Conservation (phyloP, 2,329 filamentous ascomycete genomes). For the Penicillium decumbens region DNA sequence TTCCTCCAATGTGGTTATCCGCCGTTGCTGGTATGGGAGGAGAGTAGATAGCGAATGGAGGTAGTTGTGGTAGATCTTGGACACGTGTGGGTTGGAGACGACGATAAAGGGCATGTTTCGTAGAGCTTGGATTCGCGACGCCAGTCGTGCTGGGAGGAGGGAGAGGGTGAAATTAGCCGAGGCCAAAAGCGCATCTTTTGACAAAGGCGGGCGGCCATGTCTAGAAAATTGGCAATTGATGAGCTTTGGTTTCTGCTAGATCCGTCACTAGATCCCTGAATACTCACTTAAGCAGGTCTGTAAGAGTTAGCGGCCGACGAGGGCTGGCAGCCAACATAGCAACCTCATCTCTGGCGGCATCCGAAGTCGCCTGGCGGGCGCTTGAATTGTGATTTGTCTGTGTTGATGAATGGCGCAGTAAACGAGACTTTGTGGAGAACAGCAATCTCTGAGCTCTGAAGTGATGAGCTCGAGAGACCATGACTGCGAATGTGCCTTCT, state of each 20-base stretch:
- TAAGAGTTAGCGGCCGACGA: slow-evolving; percentile 75
- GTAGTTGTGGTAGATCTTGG: slow-evolving; percentile 93
- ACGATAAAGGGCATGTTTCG: slow-evolving; percentile 96
- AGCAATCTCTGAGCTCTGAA: slow-evolving; percentile 1
- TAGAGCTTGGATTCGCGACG: slow-evolving; percentile 87
- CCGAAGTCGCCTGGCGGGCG: slow-evolving; percentile 45
- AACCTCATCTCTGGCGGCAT: slow-evolving; percentile 69
- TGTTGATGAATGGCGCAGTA: slow-evolving; percentile 19
- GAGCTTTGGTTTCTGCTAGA: not conserved
- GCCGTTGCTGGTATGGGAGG: slow-evolving; percentile 71
- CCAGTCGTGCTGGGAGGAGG: slow-evolving; percentile 84
- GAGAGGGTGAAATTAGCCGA: slow-evolving; percentile 95
- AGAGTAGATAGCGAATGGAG: slow-evolving; percentile 86
- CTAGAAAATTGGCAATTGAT: slow-evolving; percentile 31
- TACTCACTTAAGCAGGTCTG: slow-evolving; percentile 77
- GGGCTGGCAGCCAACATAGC: slow-evolving; percentile 70
- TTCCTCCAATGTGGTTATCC: slow-evolving; percentile 73
- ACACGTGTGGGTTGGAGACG: slow-evolving; percentile 94
- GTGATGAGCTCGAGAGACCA: slow-evolving; percentile 7
- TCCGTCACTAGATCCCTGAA: not conserved
- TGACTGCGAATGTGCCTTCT: slow-evolving; percentile 8
- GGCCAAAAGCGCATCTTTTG: slow-evolving; percentile 70
- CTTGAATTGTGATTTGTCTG: slow-evolving; percentile 31
- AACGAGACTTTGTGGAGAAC: not conserved
- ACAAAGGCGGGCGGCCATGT: slow-evolving; percentile 78